These are phyloP conservation scores for Leccinum olivaceopallidum DNA, from an alignment of 768 basidiomycete species.

Conservation along the genomic window DNA sequence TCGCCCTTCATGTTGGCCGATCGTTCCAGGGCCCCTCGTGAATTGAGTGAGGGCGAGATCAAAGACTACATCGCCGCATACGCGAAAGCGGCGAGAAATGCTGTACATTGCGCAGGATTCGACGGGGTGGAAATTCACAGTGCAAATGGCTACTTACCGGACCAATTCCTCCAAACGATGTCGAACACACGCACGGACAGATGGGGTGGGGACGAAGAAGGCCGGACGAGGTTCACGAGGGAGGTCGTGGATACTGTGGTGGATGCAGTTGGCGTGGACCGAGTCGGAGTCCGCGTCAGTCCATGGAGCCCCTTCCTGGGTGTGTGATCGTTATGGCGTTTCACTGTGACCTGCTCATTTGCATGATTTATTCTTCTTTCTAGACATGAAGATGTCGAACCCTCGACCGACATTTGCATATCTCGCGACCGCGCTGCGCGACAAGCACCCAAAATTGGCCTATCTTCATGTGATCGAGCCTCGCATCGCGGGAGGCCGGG, in stretches of 20 bases:
- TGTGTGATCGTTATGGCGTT: conserved; percentile 9
- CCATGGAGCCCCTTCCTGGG: conserved; percentile 51
- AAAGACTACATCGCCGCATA: conserved; percentile 26
- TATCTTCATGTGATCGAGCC: neutral
- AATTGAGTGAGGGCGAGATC: conserved; percentile 33
- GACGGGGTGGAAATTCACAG: conserved; percentile 27
- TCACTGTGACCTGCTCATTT: neutral
- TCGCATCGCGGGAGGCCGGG: neutral
- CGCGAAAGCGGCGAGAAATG: conserved; percentile 27
- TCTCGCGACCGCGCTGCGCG: neutral
- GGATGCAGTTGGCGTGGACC: conserved; percentile 54
- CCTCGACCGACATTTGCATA: neutral
- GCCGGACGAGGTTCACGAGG: conserved; percentile 54
- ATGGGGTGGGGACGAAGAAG: conserved; percentile 39
- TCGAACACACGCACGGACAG: neutral
- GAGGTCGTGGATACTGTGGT: conserved; percentile 29
- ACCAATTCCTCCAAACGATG: neutral
- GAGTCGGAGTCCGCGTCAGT: conserved; percentile 54
- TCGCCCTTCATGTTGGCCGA: conserved; percentile 29
- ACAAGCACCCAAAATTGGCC: neutral
- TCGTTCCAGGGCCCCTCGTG: conserved; percentile 14
- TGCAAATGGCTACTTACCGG: conserved; percentile 40
- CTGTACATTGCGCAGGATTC: conserved; percentile 31
- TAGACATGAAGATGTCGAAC: too few species aligned
- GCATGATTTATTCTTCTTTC: neutral